phyloP scores from a whole-genome alignment of 441 rosid genomes.

The Cnidoscolus chayamansa region DNA sequence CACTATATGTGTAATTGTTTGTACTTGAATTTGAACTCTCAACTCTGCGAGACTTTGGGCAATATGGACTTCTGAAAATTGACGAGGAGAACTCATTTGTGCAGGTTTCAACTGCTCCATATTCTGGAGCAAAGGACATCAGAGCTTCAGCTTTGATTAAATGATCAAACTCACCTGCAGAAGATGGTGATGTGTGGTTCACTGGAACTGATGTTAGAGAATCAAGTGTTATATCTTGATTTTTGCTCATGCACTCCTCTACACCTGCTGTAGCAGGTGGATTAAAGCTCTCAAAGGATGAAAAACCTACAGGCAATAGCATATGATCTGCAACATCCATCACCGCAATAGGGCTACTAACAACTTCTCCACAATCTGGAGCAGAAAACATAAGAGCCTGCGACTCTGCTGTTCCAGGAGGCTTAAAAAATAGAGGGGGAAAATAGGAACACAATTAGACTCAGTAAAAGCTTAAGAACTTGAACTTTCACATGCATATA shows the following conservation, averaged over 20 bases:
- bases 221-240: constrained; percentile 58
- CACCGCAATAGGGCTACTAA: constrained; percentile 75
- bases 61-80: constrained; percentile 80
- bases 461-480: constrained; percentile 26
- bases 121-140: constrained; percentile 96
- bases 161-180: constrained; percentile 81
- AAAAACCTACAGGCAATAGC: constrained; percentile 71
- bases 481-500: background rate
- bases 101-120: constrained; percentile 93
- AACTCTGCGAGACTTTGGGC: constrained; percentile 66
- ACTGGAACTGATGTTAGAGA: constrained; percentile 49
- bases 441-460: constrained; percentile 31
- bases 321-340: constrained; percentile 89
- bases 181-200: constrained; percentile 46
- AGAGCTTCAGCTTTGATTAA: constrained; percentile 95
- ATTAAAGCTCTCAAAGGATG: constrained; percentile 88
- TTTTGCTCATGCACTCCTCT: constrained; percentile 70
- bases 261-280: constrained; percentile 49
- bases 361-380: constrained; percentile 84
- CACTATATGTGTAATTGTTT: constrained; percentile 71
- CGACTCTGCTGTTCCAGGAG: constrained; percentile 99
- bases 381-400: constrained; percentile 78
- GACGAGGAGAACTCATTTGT: constrained; percentile 61
- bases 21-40: constrained; percentile 76
- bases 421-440: constrained; percentile 46